Base-by-base conservation (phyloP, 2,329 filamentous ascomycete species). In the Microdochium bolleyi region DNA sequence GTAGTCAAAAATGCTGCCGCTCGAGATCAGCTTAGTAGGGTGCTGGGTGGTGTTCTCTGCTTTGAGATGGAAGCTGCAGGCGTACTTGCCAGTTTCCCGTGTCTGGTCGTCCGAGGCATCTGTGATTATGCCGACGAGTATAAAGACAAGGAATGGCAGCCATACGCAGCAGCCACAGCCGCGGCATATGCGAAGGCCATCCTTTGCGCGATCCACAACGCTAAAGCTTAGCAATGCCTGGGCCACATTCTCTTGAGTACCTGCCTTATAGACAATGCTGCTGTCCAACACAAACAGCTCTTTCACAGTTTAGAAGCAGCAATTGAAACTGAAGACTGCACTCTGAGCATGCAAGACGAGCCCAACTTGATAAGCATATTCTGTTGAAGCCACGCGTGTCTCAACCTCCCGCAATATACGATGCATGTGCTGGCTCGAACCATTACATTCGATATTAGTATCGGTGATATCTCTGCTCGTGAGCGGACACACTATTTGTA, bases 91-190 rank as follows among this genome's bases (percentile, higher is more conserved):
- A 49, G 60, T 0, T 59, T 69, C 1, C 64, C 66, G 0, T 73
- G 66, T 30, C 52, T 73, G 0, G 60, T 68, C 0, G 67, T 74
- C n/a, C 63, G 69, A 19, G 70, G 69, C 0, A 70, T 74, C 0
- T 73, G 65, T 22, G 67, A 73, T 49, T 73, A 73, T 49, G 61
- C 67, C 3, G 71, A 74, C 52, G 65, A 61, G 0, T 68, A 73
- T 52, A 73, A 72, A 51, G 64, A 64, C 24, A 64, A 72, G 10
- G 27, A 38, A 2, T 73, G 68, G 70, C 67, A 71, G 24, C 37
- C 38, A 0, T 71, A 69, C 54, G 69, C 70, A 0, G 67, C 62
- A 2, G 61, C 54, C 3, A 62, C 55, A 3, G 69, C 61, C 7
- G 68, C 64, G 2, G 67, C 63, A 11, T 63, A 22, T 22, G n/a